Evolutionary conservation across 371 early-diverging fungal species (phyloP), one percentile per base, ranked within the genome.

Genomic region (Rhizopus stolonifer): DNA sequence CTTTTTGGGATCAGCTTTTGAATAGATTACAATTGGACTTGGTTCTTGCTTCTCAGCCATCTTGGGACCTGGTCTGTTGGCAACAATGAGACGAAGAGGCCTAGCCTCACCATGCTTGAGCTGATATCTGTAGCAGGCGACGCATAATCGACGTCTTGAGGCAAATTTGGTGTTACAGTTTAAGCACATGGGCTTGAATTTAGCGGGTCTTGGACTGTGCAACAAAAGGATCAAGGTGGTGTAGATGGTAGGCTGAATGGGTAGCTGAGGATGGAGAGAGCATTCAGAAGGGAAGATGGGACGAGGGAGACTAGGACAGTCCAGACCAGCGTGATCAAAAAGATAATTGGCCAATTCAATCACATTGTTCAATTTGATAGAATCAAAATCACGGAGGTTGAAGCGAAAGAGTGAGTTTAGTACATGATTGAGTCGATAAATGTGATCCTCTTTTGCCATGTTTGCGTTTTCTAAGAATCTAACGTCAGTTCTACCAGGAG

Each of bases 331-430:
- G 10, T 31, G 31, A 48, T 70, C 69, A 61, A 74, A 74, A 51
- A 77, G 24, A 49, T 53, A 70, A 34, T 69, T 66, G 26, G 71
- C 52, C 3, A 77, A 45, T 22, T 65, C 58, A 25, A 77, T 56
- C 0, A 67, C 62, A 1, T 56, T 18, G 5, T 47, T 52, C 17
- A 76, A 31, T 19, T 65, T 60, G 24, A 25, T 31, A 19, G 61
- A 36, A 49, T 72, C 71, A 47, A 77, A 60, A 3, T 54, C 23
- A 33, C 65, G 64, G 13, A 77, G 25, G 19, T 72, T 66, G 52
- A 77, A 77, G 6, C 77, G 70, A 23, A 77, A 77, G 3, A 77
- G 47, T 1, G 70, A 68, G 26, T 77, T 77, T 29, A 77, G 46
- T 11, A 72, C 69, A 52, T 72, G 61, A 40, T 77, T 77, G 9